phyloP scores from a whole-genome alignment of 805 yeast genomes.

The Cyberlindnera japonica region DNA sequence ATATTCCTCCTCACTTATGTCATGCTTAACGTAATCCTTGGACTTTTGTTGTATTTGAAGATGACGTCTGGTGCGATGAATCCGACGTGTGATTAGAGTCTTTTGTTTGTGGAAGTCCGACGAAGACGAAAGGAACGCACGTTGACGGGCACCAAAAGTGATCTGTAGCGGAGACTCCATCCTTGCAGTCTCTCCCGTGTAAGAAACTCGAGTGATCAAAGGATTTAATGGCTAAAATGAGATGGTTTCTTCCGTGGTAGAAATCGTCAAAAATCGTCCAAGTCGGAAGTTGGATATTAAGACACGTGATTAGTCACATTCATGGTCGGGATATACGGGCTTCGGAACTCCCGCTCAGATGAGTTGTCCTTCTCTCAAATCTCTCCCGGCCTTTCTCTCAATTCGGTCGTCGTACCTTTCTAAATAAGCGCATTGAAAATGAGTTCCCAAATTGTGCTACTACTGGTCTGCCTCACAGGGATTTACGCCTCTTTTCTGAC shows the following conservation, averaged over 20 bases:
- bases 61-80: conserved; percentile 62
- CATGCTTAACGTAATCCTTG: conserved; percentile 50
- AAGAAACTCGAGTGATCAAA: background rate
- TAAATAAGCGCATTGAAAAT: too few relatives aligned
- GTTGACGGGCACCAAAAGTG: conserved; percentile 50
- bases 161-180: conserved; percentile 28
- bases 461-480: conserved; percentile 44
- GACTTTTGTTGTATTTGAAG: conserved; percentile 63
- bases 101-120: conserved; percentile 71
- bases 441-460: conserved; percentile 6
- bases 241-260: too few relatives aligned
- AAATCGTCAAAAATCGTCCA: too few relatives aligned
- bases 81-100: conserved; percentile 51
- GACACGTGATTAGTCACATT: too few relatives aligned
- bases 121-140: conserved; percentile 59
- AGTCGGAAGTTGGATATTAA: too few relatives aligned
- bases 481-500: conserved; percentile 83
- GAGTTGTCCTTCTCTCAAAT: too few relatives aligned
- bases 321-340: too few relatives aligned
- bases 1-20: conserved; percentile 49
- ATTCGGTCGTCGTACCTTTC: too few relatives aligned
- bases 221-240: too few relatives aligned
- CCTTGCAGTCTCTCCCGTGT: background rate
- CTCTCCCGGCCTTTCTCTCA: too few relatives aligned
- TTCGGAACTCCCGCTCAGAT: too few relatives aligned